Percentiles rank a stretch among this genome's conserved stretches.
These are phyloP conservation scores for Rhododendron henanense DNA, from an alignment of 148 eudicot species.

Conservation along the genomic window DNA sequence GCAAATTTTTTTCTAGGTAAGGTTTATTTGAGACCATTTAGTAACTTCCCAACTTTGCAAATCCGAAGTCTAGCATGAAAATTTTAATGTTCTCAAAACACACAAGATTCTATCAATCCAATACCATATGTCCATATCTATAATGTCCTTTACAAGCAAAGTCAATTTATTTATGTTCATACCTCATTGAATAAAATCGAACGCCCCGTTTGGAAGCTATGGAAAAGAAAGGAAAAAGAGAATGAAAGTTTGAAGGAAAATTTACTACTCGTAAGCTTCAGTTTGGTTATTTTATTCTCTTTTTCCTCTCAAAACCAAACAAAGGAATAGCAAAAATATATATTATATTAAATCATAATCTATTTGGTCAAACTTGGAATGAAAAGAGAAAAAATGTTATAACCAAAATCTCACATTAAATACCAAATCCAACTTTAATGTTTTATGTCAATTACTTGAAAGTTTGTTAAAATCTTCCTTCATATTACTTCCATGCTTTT, in stretches of 20 bases:
- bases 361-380: neutral
- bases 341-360: neutral
- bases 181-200: neutral
- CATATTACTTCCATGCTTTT: neutral
- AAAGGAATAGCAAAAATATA: neutral
- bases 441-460: neutral
- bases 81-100: neutral
- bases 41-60: neutral
- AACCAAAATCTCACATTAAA: neutral
- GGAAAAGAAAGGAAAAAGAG: too few relatives aligned
- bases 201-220: too few relatives aligned
- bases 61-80: neutral
- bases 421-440: constrained; percentile 1
- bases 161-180: neutral
- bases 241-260: too few relatives aligned
- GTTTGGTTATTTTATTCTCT: too few relatives aligned
- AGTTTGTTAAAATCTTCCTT: neutral
- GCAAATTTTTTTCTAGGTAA: too few relatives aligned
- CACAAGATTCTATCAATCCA: neutral
- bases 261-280: too few relatives aligned
- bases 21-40: neutral
- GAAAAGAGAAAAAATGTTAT: neutral
- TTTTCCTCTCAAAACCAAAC: neutral
- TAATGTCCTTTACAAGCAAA: neutral
- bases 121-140: neutral